These are phyloP conservation scores for Paecilomyces variotii DNA, from an alignment of 2,329 filamentous ascomycete genomes.

Conservation along the genomic window DNA sequence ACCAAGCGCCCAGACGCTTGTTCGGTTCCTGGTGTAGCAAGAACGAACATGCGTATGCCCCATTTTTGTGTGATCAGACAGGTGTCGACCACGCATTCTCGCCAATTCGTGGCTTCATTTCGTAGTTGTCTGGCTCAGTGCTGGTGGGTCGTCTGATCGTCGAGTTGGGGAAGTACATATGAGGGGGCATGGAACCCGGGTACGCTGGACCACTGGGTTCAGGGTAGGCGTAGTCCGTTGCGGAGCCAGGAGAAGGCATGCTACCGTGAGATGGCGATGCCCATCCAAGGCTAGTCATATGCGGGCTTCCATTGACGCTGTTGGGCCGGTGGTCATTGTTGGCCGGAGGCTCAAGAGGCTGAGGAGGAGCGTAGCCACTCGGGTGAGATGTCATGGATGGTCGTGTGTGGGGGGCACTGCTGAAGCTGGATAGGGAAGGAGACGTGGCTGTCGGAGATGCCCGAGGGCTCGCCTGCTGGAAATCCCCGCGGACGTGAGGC, in stretches of 20 bases:
- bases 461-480: constrained; percentile 61
- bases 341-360: constrained; percentile 72
- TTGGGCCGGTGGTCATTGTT: constrained; percentile 67
- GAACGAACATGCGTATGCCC: not conserved
- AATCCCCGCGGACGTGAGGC: constrained; percentile 69
- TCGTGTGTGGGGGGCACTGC: constrained; percentile 40
- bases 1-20: not conserved
- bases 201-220: constrained; percentile 55
- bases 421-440: constrained; percentile 56
- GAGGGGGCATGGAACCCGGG: constrained; percentile 39
- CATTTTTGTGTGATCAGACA: constrained; percentile 11
- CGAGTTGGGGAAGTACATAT: constrained; percentile 65
- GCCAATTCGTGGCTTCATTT: constrained; percentile 46
- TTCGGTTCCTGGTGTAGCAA: not conserved
- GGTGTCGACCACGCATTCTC: constrained; percentile 30
- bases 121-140: constrained; percentile 62
- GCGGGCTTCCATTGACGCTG: constrained; percentile 76
- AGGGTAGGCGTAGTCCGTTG: constrained; percentile 74
- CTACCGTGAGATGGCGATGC: constrained; percentile 71
- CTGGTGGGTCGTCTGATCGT: constrained; percentile 66
- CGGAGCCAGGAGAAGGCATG: constrained; percentile 61
- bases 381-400: constrained; percentile 76
- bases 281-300: constrained; percentile 76
- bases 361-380: constrained; percentile 69
- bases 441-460: constrained; percentile 56